Conservation (phyloP, 2,329 filamentous ascomycete species). For the Calonectria fujianensis region DNA sequence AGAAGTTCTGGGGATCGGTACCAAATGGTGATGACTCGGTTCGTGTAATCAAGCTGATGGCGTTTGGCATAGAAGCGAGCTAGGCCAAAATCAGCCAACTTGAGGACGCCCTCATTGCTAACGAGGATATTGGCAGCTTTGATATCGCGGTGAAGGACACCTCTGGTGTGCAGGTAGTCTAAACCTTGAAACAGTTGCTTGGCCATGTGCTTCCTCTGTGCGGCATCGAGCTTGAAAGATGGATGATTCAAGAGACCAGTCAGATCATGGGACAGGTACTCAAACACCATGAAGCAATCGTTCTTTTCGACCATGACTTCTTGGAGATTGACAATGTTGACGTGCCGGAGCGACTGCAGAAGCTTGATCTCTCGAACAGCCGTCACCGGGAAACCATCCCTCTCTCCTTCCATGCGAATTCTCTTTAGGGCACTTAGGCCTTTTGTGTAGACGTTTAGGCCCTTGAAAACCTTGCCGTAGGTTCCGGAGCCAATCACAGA, state of each 20-base stretch:
- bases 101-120: constrained; percentile 90
- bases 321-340: constrained; percentile 87
- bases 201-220: constrained; percentile 94
- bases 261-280: constrained; percentile 96
- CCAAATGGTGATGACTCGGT: constrained; percentile 99
- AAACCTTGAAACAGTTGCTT: constrained; percentile 95
- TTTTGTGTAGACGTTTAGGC: constrained; percentile 92
- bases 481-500: constrained; percentile 97
- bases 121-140: constrained; percentile 98
- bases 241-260: constrained; percentile 97
- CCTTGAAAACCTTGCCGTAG: constrained; percentile 97
- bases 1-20: constrained; percentile 86
- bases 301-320: constrained; percentile 99
- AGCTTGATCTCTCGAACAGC: constrained; percentile 94
- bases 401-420: constrained; percentile 94
- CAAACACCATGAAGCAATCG: constrained; percentile 99
- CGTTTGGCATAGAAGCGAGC: constrained; percentile 97
- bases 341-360: constrained; percentile 88
- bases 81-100: constrained; percentile 96
- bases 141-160: constrained; percentile 98
- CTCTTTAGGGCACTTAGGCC: constrained; percentile 90
- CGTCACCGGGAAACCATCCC: constrained; percentile 93
- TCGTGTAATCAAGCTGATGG: constrained; percentile 95
- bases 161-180: constrained; percentile 92
- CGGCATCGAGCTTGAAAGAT: constrained; percentile 87